These are phyloP conservation scores for Suillus plorans DNA, from an alignment of 768 basidiomycete species.

Conservation along the genomic window DNA sequence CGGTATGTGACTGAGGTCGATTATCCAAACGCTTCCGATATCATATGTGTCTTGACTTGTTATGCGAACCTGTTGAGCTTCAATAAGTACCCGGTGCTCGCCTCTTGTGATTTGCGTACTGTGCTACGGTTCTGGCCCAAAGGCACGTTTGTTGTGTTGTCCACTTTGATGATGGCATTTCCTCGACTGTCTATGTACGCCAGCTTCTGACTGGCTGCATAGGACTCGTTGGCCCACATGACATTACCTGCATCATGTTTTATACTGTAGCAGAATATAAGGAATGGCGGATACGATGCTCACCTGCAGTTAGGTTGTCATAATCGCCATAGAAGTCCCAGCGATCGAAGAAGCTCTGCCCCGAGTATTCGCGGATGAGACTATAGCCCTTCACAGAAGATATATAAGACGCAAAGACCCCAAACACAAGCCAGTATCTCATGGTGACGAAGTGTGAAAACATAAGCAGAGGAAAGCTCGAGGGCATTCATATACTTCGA, in stretches of 20 bases:
- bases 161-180: slow-evolving; percentile 71
- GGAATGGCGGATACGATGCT: slow-evolving; percentile 29
- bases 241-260: slow-evolving; percentile 50
- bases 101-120: slow-evolving; percentile 31
- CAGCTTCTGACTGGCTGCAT: slow-evolving; percentile 48
- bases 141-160: slow-evolving; percentile 60
- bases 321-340: slow-evolving; percentile 54
- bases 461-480: background rate
- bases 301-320: slow-evolving; percentile 45
- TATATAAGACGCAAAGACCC: slow-evolving; percentile 5
- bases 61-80: slow-evolving; percentile 40
- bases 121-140: slow-evolving; percentile 56
- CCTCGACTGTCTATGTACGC: slow-evolving; percentile 61
- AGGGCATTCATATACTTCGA: slow-evolving; percentile 1
- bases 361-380: slow-evolving; percentile 45
- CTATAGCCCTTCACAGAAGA: slow-evolving; percentile 27
- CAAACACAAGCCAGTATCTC: slow-evolving; percentile 7
- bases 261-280: background rate
- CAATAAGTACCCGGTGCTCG: slow-evolving; percentile 10
- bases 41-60: slow-evolving; percentile 43
- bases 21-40: slow-evolving; percentile 45
- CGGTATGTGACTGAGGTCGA: slow-evolving; percentile 49
- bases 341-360: slow-evolving; percentile 50
- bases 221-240: slow-evolving; percentile 50
- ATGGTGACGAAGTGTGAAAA: slow-evolving; percentile 11